Conservation (phyloP, 805 yeast species). For the Wickerhamiella qilinensis region DNA sequence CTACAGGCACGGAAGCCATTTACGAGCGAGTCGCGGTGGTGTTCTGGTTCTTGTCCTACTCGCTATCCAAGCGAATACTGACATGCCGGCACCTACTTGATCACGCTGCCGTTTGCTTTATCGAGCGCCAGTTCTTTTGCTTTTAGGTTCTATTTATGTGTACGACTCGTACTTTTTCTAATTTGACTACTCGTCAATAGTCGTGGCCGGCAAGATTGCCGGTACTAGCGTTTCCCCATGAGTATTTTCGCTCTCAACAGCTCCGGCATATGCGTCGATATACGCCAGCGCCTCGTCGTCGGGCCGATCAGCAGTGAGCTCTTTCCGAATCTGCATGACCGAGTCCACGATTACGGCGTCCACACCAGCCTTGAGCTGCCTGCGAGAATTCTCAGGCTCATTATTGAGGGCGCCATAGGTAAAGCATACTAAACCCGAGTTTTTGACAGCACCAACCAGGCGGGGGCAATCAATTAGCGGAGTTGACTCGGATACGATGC, state of each 20-base stretch:
- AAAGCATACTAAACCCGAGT: conserved; percentile 81
- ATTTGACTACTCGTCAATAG: too few species aligned
- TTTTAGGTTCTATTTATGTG: background rate
- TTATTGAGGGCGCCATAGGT: conserved; percentile 80
- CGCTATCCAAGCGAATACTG: background rate
- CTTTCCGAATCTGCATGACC: conserved; percentile 83
- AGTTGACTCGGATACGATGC: conserved; percentile 77
- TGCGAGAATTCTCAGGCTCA: conserved; percentile 62
- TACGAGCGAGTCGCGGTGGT: background rate
- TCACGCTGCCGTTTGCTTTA: background rate
- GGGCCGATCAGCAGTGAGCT: conserved; percentile 28
- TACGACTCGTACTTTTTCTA: too few species aligned
- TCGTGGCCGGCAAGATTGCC: too few species aligned
- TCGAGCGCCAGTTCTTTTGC: background rate
- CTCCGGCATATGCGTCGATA: background rate
- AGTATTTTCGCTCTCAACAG: background rate
- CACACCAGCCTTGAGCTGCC: conserved; percentile 86
- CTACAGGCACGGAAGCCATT: background rate
- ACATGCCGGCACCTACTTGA: background rate
- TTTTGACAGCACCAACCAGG: conserved; percentile 77
- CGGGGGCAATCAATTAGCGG: conserved; percentile 84
- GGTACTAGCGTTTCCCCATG: too few species aligned
- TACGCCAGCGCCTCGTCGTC: background rate
- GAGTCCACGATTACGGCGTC: conserved; percentile 98
- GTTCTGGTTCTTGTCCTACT: background rate